phyloP scores from a whole-genome alignment of 1,284 basidiomycete genomes.

The Golubevia sp. region DNA sequence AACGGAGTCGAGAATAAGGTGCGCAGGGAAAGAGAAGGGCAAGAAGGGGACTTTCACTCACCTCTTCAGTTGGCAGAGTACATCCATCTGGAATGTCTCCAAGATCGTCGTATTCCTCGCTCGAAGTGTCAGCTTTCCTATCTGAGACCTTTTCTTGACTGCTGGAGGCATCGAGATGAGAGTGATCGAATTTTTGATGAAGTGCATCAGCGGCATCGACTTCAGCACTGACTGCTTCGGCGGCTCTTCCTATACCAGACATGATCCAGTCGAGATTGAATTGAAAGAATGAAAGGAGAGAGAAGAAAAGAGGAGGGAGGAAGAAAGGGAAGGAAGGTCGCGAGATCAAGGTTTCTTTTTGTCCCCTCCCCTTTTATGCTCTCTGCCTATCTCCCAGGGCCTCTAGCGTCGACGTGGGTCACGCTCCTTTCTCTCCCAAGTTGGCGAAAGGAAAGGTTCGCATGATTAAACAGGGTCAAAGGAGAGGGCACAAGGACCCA shows the following conservation, averaged over 20 bases:
- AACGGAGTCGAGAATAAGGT: too few species aligned
- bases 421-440: too few species aligned
- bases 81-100: constrained; percentile 4
- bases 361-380: not conserved
- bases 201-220: not conserved
- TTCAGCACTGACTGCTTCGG: not conserved
- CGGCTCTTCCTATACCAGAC: not conserved
- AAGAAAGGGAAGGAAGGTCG: not conserved
- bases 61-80: constrained; percentile 7
- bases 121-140: not conserved
- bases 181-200: not conserved
- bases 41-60: not conserved
- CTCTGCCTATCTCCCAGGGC: not conserved
- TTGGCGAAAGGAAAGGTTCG: too few species aligned
- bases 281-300: not conserved
- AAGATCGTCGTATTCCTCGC: not conserved
- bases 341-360: not conserved
- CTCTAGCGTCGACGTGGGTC: too few species aligned
- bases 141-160: not conserved
- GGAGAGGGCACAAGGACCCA: too few species aligned
- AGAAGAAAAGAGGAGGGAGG: not conserved
- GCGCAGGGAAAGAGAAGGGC: not conserved
- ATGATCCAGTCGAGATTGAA: not conserved
- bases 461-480: too few species aligned
- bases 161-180: not conserved